Conservation (phyloP, 2,329 filamentous ascomycete genomes). For the Biscogniauxia mediterranea region DNA sequence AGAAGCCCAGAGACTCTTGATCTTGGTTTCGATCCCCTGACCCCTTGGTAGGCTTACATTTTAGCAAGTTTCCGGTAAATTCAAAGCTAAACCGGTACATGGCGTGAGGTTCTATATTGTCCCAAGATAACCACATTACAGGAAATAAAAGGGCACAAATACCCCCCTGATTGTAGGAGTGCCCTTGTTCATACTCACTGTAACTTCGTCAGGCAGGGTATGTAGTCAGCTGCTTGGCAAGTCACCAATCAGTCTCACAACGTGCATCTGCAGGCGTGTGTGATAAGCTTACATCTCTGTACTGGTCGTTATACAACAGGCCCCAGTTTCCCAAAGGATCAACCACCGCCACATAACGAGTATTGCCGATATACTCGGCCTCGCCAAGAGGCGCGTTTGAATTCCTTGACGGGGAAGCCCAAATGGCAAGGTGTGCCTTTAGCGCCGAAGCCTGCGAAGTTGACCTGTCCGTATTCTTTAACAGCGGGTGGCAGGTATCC, state of each 20-base stretch:
- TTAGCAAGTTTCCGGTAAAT: background rate
- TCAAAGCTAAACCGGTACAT: background rate
- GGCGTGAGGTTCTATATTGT: background rate
- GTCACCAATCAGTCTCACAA: background rate
- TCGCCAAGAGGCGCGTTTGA: background rate
- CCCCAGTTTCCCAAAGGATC: background rate
- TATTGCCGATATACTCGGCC: background rate
- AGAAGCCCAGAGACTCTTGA: too few relatives aligned
- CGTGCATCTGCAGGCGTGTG: background rate
- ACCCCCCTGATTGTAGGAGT: background rate
- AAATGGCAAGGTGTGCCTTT: background rate
- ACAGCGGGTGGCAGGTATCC: background rate
- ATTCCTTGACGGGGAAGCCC: background rate
- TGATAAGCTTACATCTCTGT: conserved; percentile 1
- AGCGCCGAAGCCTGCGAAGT: background rate
- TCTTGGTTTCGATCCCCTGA: too few relatives aligned
- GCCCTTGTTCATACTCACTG: background rate
- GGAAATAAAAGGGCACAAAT: background rate
- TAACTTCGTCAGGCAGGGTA: background rate
- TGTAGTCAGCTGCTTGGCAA: background rate
- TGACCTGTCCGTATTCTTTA: background rate
- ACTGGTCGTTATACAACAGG: background rate
- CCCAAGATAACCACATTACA: background rate
- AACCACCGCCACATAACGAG: background rate
- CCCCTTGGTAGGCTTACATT: background rate